Conservation (phyloP, 2,329 filamentous ascomycete species). For the Aspergillus puulaauensis region DNA sequence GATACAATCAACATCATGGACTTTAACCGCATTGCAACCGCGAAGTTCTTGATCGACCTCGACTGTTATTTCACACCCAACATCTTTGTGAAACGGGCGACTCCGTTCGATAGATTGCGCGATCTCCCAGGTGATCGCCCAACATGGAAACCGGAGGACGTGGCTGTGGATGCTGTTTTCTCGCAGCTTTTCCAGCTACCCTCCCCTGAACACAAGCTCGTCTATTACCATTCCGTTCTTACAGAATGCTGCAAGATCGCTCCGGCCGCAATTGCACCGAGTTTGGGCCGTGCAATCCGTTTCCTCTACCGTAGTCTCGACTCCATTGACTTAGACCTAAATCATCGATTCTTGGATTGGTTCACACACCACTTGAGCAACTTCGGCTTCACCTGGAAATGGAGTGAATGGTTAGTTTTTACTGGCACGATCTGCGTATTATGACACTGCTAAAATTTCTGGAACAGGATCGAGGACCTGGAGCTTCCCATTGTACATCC, state of each 20-base stretch:
- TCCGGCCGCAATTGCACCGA: slow-evolving; percentile 92
- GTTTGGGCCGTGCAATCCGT: slow-evolving; percentile 86
- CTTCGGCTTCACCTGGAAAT: slow-evolving; percentile 99
- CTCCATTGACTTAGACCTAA: slow-evolving; percentile 81
- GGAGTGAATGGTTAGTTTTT: slow-evolving; percentile 78
- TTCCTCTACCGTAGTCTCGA: slow-evolving; percentile 83
- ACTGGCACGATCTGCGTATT: not conserved
- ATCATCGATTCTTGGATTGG: slow-evolving; percentile 91
- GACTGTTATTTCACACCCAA: slow-evolving; percentile 90
- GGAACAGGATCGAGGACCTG: slow-evolving; percentile 71
- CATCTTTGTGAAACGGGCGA: slow-evolving; percentile 91
- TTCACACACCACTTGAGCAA: slow-evolving; percentile 97
- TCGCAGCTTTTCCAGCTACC: slow-evolving; percentile 91
- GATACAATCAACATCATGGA: slow-evolving; percentile 94
- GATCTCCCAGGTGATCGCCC: slow-evolving; percentile 62
- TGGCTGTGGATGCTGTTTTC: slow-evolving; percentile 96
- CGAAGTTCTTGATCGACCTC: slow-evolving; percentile 86
- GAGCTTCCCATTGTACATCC: slow-evolving; percentile 74
- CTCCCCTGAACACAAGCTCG: slow-evolving; percentile 82
- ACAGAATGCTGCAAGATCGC: slow-evolving; percentile 96
- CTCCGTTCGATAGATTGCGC: slow-evolving; percentile 83
- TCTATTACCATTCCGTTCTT: slow-evolving; percentile 94
- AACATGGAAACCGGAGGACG: slow-evolving; percentile 97
- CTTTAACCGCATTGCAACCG: slow-evolving; percentile 84
- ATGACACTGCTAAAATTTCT: slow-evolving; percentile 16